Evolutionary conservation across 805 yeast genomes (phyloP).

Genomic region (Candida montana): DNA sequence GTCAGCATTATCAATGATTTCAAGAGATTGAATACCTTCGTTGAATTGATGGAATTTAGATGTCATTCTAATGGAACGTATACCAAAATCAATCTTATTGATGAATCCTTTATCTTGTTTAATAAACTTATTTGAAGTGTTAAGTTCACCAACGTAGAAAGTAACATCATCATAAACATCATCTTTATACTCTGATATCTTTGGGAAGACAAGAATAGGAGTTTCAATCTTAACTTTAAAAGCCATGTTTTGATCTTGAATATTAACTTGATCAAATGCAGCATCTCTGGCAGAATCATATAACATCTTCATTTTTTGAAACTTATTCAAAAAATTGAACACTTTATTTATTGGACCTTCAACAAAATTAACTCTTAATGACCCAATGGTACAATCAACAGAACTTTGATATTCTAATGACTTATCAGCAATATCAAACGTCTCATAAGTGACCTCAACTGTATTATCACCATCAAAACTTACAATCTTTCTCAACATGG

Average conservation of each 20-base stretch:
- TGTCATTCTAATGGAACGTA: slow-evolving; percentile 63
- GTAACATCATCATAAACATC: slow-evolving; percentile 55
- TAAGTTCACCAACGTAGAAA: slow-evolving; percentile 78
- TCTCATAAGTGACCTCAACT: slow-evolving; percentile 80
- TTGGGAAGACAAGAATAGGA: slow-evolving; percentile 81
- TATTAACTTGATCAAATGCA: slow-evolving; percentile 75
- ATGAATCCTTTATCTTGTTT: slow-evolving; percentile 28
- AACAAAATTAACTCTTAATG: slow-evolving; percentile 70
- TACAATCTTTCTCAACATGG: slow-evolving; percentile 58
- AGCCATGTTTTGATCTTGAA: slow-evolving; percentile 54
- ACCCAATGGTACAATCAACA: slow-evolving; percentile 65
- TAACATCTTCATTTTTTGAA: slow-evolving; percentile 80
- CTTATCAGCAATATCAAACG: slow-evolving; percentile 56
- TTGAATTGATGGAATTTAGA: slow-evolving; percentile 50
- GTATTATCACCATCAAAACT: slow-evolving; percentile 77
- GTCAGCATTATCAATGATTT: slow-evolving; percentile 63
- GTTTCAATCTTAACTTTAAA: slow-evolving; percentile 71
- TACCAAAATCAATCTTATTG: slow-evolving; percentile 61
- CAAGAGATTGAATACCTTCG: slow-evolving; percentile 36
- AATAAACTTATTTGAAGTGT: slow-evolving; percentile 56
- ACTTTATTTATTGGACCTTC: slow-evolving; percentile 75
- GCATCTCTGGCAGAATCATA: slow-evolving; percentile 87
- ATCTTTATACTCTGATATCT: slow-evolving; percentile 35
- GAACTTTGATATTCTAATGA: slow-evolving; percentile 45
- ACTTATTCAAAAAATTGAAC: slow-evolving; percentile 60